phyloP scores from a whole-genome alignment of 2,329 filamentous ascomycete genomes.

The Botrytis elliptica region DNA sequence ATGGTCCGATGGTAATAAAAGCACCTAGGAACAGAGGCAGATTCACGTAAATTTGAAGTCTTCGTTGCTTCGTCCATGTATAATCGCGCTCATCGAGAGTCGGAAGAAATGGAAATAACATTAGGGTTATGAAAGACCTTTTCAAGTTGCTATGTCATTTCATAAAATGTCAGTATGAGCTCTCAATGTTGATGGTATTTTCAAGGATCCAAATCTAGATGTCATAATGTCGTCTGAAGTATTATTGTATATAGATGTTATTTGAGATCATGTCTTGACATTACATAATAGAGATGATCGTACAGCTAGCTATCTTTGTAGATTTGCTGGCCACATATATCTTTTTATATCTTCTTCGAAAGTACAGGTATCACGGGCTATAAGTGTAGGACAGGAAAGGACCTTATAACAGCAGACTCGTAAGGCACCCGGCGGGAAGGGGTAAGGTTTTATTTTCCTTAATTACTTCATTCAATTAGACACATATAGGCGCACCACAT shows the following conservation, averaged over 20 bases:
- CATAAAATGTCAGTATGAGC: neutral
- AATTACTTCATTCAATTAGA: no score
- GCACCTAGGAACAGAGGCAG: neutral
- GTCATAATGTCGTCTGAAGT: rapidly evolving
- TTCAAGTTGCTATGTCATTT: neutral
- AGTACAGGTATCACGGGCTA: no score
- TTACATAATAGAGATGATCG: neutral
- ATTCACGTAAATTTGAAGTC: neutral
- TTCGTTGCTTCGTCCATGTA: neutral
- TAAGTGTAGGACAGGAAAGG: no score
- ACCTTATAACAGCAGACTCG: no score
- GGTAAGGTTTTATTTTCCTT: no score
- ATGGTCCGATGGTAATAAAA: neutral
- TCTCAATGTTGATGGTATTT: neutral
- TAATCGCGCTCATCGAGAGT: neutral
- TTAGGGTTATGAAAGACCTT: neutral
- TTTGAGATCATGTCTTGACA: neutral
- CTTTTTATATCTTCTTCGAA: neutral
- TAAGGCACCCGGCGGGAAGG: no score
- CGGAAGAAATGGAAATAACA: neutral
- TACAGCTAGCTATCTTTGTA: neutral
- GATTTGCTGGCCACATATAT: neutral
- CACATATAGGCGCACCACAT: no score
- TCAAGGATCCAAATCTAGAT: neutral
- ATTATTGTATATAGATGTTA: neutral